phyloP scores from a whole-genome alignment of 208 protist genomes.

The Entamoeba nuttalli region DNA sequence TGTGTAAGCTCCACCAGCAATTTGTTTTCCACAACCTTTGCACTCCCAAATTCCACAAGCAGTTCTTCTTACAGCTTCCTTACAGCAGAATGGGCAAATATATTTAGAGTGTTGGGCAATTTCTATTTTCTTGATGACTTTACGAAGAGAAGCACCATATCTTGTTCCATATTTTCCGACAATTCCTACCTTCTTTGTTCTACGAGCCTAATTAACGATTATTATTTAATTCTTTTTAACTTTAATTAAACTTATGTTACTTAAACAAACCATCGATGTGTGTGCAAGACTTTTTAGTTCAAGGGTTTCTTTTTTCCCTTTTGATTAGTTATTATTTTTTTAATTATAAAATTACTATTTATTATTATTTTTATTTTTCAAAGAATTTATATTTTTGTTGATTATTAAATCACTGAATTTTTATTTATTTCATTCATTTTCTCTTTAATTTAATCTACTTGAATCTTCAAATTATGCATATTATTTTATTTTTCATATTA shows the following conservation, averaged over 20 bases:
- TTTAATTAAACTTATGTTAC: too few relatives aligned
- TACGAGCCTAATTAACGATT: constrained; percentile 49
- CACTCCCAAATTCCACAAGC: constrained; percentile 96
- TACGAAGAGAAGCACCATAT: constrained; percentile 93
- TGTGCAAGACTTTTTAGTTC: not conserved
- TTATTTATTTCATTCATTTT: too few relatives aligned
- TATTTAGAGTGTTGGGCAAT: constrained; percentile 87
- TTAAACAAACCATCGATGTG: not conserved
- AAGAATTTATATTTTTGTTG: too few relatives aligned
- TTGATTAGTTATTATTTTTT: not conserved
- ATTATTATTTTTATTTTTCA: too few relatives aligned
- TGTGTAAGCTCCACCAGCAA: constrained; percentile 82
- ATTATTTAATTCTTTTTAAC: too few relatives aligned
- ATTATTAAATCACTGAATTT: too few relatives aligned
- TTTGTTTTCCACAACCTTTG: constrained; percentile 75
- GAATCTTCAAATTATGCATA: too few relatives aligned
- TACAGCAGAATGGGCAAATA: constrained; percentile 93
- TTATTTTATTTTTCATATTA: too few relatives aligned
- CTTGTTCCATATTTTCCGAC: constrained; percentile 94
- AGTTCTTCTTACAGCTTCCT: constrained; percentile 75
- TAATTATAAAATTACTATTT: too few relatives aligned
- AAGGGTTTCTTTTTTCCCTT: not conserved
- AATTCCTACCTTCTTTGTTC: constrained; percentile 95
- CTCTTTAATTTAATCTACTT: too few relatives aligned
- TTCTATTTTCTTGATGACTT: constrained; percentile 95